Evolutionary conservation across 352 stramenopile genomes (phyloP), one percentile per base, ranked within the genome.

Genomic region (Pythium inflatum): DNA sequence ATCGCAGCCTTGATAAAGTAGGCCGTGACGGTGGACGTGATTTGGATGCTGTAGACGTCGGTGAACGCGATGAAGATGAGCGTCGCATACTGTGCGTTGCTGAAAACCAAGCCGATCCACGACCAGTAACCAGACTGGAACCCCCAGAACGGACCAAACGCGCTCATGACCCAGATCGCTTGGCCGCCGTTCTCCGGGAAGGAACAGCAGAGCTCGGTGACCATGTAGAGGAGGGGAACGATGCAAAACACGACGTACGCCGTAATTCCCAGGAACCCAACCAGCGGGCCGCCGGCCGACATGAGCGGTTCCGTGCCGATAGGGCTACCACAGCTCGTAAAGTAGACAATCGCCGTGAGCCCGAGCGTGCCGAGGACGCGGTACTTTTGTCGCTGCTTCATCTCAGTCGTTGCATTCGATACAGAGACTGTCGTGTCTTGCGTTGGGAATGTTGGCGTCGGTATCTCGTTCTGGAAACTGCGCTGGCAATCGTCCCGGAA

Each of bases 51-150:
- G 16, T 25, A n/a, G 41, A 11, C 14, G 8, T 50, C 16, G n/a
- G 16, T 27, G 41, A 50, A n/a, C 5, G n/a, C 14, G n/a, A 8
- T 25, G 16, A 50, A 25, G 16, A 50, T 27, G 41, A 27, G n/a
- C 14, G 12, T 16, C n/a, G 41, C 7, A 24, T 50, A 50, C 5
- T n/a, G 8, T 7, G 41, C 41, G 16, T 25, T 25, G 41, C 20
- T 25, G 20, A 50, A 50, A 7, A 50, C 41, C 41, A 7, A n/a
- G 14, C n/a, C 82, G 34, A 67, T 30, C 88, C 88, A 96, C 53
- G 79, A 92, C 89, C 87, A 95, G 55, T 80, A 95, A 41, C 86
- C 87, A 30, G 93, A 82, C 43, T 94, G 82, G 73, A 97, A 97
- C 59, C 87, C 89, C 89, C 91, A 92, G 64, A 88, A 87, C 24